These are phyloP conservation scores for Magnusiomyces sp. DNA, from an alignment of 1,139 yeast species.

Conservation along the genomic window DNA sequence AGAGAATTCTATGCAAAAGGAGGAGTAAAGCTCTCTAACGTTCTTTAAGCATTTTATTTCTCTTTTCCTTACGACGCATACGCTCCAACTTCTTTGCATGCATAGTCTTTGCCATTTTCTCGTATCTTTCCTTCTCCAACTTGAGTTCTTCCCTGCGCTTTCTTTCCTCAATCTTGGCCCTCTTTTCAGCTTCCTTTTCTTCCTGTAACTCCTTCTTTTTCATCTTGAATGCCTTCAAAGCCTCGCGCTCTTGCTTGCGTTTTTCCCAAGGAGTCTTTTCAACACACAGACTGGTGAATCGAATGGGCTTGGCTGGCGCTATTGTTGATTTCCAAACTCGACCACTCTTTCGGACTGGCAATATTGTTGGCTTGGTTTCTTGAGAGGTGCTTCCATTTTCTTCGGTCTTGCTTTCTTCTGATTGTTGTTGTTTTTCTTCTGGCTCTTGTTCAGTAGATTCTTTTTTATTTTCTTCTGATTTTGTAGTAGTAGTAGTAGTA, in stretches of 20 bases:
- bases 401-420: background rate
- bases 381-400: too few relatives aligned
- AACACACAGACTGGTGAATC: conserved; percentile 24
- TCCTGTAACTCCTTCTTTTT: conserved; percentile 33
- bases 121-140: conserved; percentile 37
- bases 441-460: background rate
- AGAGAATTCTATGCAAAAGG: too few relatives aligned
- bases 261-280: conserved; percentile 30
- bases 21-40: conserved; percentile 22
- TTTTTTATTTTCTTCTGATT: too few relatives aligned
- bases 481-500: too few relatives aligned
- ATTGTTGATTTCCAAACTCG: conserved; percentile 31
- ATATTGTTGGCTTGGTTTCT: too few relatives aligned
- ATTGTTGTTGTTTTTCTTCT: background rate
- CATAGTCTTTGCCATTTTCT: conserved; percentile 34
- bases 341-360: conserved; percentile 16
- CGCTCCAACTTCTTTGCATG: conserved; percentile 37
- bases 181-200: conserved; percentile 30
- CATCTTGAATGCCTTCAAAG: conserved; percentile 27
- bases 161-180: conserved; percentile 24
- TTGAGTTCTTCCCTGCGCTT: conserved; percentile 33
- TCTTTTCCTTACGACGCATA: conserved; percentile 33
- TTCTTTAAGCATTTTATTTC: conserved; percentile 38
- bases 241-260: conserved; percentile 26
- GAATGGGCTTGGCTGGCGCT: conserved; percentile 25